Evolutionary conservation across 1,139 yeast genomes (phyloP).

Genomic region (Diutina sp.): DNA sequence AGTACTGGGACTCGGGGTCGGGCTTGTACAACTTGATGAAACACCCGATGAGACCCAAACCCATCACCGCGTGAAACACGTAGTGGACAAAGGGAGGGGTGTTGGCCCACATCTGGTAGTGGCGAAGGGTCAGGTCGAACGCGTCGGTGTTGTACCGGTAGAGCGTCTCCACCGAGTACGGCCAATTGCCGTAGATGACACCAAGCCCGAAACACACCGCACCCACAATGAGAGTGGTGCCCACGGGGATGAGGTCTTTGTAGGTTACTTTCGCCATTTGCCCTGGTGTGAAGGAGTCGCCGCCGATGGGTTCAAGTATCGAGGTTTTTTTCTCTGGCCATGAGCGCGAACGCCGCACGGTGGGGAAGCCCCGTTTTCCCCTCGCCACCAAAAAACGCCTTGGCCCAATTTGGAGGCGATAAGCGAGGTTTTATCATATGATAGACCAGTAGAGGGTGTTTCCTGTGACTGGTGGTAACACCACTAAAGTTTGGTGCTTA

Average conservation of each 20-base stretch:
- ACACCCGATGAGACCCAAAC: constrained; percentile 58
- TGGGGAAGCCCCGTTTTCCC: not conserved
- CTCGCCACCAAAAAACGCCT: not conserved
- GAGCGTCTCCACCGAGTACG: constrained; percentile 71
- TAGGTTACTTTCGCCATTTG: constrained; percentile 14
- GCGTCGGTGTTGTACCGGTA: constrained; percentile 43
- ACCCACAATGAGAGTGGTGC: constrained; percentile 30
- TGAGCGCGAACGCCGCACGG: not conserved
- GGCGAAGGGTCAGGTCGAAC: constrained; percentile 51
- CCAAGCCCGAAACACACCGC: constrained; percentile 72
- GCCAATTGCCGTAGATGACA: constrained; percentile 61
- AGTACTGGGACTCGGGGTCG: constrained; percentile 64
- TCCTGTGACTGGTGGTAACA: no score
- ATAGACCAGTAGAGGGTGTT: no score
- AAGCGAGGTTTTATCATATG: not conserved
- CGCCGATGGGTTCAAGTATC: no score
- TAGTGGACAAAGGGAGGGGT: constrained; percentile 50
- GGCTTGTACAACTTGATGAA: constrained; percentile 79
- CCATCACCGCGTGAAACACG: constrained; percentile 45
- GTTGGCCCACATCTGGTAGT: constrained; percentile 61
- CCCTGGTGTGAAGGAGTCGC: no score
- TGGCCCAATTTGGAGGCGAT: not conserved
- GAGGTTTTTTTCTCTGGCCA: no score
- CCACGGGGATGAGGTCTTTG: constrained; percentile 37
- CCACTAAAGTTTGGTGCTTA: no score